Conservation (phyloP, 139 green algal genomes). For the Pleodorina starrii region DNA sequence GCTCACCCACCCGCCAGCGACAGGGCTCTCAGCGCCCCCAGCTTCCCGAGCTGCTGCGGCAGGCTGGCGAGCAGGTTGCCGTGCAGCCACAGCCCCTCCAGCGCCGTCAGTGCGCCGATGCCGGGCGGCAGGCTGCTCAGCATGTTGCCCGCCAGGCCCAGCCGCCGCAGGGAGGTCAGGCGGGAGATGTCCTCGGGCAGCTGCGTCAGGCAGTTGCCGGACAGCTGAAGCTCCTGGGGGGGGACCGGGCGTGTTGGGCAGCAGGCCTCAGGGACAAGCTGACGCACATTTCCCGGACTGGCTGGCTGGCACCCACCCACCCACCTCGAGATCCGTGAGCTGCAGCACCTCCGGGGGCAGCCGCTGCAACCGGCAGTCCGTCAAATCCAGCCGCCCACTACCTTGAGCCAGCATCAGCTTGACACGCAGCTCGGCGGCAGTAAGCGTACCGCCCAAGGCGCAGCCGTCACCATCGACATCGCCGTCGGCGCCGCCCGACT, state of each 20-base stretch:
- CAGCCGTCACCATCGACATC: not conserved
- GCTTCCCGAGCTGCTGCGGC: constrained; percentile 49
- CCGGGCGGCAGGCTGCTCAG: constrained; percentile 69
- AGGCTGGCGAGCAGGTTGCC: constrained; percentile 75
- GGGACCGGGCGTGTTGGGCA: not conserved
- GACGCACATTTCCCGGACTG: not conserved
- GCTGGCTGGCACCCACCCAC: not conserved
- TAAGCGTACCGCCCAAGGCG: not conserved
- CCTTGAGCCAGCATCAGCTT: not conserved
- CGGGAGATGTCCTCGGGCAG: constrained; percentile 73
- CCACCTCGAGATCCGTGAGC: constrained; percentile 40
- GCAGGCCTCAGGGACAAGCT: not conserved
- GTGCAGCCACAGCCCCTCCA: constrained; percentile 76
- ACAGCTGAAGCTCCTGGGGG: constrained; percentile 78
- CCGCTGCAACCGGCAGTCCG: constrained; percentile 63
- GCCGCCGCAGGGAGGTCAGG: constrained; percentile 64
- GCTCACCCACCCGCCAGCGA: constrained; percentile 13
- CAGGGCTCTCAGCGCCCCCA: constrained; percentile 63
- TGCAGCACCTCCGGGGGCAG: constrained; percentile 46
- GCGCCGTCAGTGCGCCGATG: constrained; percentile 60
- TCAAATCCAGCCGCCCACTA: constrained; percentile 76
- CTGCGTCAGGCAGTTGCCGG: constrained; percentile 71
- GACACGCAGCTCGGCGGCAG: not conserved
- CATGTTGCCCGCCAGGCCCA: constrained; percentile 77
- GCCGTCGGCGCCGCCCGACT: not conserved